Percentiles rank a stretch among this genome's conserved stretches.
These are phyloP conservation scores for Plasmodium knowlesi DNA, from an alignment of 169 alveolate species.

Conservation along the genomic window DNA sequence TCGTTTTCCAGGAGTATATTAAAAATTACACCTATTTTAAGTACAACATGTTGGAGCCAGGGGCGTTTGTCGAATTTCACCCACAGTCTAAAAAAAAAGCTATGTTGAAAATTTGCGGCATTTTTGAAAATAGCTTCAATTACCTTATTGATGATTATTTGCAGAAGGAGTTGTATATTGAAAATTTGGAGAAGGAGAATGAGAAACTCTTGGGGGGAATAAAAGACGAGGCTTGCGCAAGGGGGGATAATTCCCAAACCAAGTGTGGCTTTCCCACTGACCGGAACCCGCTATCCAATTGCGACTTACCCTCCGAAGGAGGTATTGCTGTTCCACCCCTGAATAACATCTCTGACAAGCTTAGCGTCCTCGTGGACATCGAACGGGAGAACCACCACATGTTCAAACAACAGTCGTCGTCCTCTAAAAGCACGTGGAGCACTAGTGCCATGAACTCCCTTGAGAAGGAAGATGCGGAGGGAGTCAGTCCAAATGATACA, in stretches of 20 bases:
- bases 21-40: slow-evolving; percentile 29
- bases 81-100: slow-evolving; percentile 85
- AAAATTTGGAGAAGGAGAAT: slow-evolving; percentile 41
- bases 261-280: not conserved
- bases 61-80: slow-evolving; percentile 86
- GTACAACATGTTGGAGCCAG: slow-evolving; percentile 82
- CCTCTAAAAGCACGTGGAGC: not conserved
- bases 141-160: slow-evolving; percentile 55
- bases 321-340: not conserved
- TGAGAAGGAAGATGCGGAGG: not conserved
- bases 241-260: not conserved
- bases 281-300: not conserved
- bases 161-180: slow-evolving; percentile 59
- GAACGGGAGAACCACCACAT: not conserved
- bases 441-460: not conserved
- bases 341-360: not conserved
- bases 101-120: slow-evolving; percentile 81
- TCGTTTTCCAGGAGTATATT: slow-evolving; percentile 42
- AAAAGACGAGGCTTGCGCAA: not conserved
- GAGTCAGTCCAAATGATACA: not conserved
- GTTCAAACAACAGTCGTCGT: not conserved
- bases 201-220: not conserved
- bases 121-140: slow-evolving; percentile 63
- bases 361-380: not conserved
- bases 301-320: not conserved